Evolutionary conservation across 2,329 filamentous ascomycete species (phyloP).

Genomic region (Penicillium crustosum): DNA sequence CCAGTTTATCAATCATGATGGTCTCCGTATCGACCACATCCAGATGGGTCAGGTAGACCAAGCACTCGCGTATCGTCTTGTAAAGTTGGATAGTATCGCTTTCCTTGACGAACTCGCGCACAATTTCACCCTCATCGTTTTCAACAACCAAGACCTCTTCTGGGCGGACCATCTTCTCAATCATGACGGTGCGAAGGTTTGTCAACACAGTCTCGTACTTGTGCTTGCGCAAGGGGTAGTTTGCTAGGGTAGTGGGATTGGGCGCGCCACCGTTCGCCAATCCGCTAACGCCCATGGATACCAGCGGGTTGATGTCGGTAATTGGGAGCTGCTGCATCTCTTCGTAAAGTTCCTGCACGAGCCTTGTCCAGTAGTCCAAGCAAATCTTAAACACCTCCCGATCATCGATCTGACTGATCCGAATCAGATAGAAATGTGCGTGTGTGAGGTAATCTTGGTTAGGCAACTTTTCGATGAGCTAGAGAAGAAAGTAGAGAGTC

Average conservation of each 20-base stretch:
- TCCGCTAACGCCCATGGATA: slow-evolving; percentile 70
- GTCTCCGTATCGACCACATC: slow-evolving; percentile 96
- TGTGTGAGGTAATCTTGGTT: slow-evolving; percentile 94
- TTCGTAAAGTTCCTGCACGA: slow-evolving; percentile 96
- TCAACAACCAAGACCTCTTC: slow-evolving; percentile 99
- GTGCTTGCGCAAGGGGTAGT: slow-evolving; percentile 93
- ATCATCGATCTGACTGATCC: slow-evolving; percentile 98
- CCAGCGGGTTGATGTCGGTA: slow-evolving; percentile 85
- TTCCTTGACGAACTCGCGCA: slow-evolving; percentile 98
- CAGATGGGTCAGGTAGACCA: slow-evolving; percentile 95
- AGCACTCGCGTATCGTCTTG: slow-evolving; percentile 95
- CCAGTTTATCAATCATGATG: slow-evolving; percentile 98
- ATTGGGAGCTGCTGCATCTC: slow-evolving; percentile 97
- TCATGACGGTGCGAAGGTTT: slow-evolving; percentile 95
- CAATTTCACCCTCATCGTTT: slow-evolving; percentile 98
- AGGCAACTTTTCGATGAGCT: slow-evolving; percentile 92
- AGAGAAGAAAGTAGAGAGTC: slow-evolving; percentile 10
- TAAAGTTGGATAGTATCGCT: slow-evolving; percentile 98
- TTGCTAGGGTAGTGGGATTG: slow-evolving; percentile 79
- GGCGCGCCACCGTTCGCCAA: slow-evolving; percentile 78
- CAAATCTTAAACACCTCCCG: slow-evolving; percentile 99
- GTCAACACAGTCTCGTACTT: slow-evolving; percentile 94
- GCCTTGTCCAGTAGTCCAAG: slow-evolving; percentile 97
- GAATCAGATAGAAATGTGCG: slow-evolving; percentile 95
- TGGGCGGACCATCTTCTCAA: slow-evolving; percentile 98